Evolutionary conservation across 169 alveolate species (phyloP).

Genomic region (Miamiensis avidus): DNA sequence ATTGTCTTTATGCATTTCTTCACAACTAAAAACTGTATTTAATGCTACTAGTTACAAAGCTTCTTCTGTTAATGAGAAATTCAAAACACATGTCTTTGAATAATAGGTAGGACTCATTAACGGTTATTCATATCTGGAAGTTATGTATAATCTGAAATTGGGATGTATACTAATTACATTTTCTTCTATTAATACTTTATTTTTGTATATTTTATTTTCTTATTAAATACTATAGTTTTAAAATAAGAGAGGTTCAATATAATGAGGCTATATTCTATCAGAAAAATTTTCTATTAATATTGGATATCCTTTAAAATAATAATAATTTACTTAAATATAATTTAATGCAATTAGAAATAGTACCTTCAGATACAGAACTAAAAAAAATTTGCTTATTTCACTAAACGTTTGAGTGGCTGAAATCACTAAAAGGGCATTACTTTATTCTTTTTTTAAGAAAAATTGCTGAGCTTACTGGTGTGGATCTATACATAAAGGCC

Average conservation of each 20-base stretch:
- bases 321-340: too few species aligned
- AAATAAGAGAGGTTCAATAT: background rate
- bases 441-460: background rate
- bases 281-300: background rate
- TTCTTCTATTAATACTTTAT: background rate
- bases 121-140: background rate
- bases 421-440: background rate
- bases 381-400: too few species aligned
- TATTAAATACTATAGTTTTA: too few species aligned
- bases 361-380: background rate
- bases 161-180: too few species aligned
- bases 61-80: background rate
- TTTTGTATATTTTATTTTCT: too few species aligned
- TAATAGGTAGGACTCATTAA: background rate
- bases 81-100: background rate
- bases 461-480: background rate
- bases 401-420: background rate
- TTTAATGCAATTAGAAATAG: background rate
- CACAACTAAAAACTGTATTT: background rate
- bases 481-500: background rate
- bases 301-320: background rate
- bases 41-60: background rate
- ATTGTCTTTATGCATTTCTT: background rate
- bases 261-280: background rate
- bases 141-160: background rate